Evolutionary conservation across 306 rosid genomes (phyloP), one percentile per base, ranked within the genome.

Genomic region (Lathyrus oleraceus): DNA sequence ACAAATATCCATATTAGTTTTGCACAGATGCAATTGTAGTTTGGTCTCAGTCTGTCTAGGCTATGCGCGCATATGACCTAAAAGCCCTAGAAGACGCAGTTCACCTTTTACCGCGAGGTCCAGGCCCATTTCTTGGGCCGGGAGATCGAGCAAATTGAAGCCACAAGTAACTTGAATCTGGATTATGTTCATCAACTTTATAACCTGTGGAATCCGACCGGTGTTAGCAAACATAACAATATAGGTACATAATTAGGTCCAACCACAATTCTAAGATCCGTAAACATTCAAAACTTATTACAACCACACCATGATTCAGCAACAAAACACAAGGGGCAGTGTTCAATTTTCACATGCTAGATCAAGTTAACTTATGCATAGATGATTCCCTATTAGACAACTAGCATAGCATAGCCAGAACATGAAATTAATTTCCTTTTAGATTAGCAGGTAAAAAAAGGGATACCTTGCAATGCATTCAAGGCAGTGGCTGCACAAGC

Each of bases 131-230:
- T 75, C 96, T 85, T 2, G 93, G 91, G 63, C 97, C 96, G 2
- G 96, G 94, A 78, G 65, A 85, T 67, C 97, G 84, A 13, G 97
- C 87, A 83, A 91, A 88, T 77, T 88, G 97, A 63, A 91, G 88
- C 81, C 89, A 77, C 85, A 91, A 74, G 75, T 82, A 81, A 70
- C 51, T 91, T 12, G 91, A 91, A 21, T 88, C 94, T 0, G 89
- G 87, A 70, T 65, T 77, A 12, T 72, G 84, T 83, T 91, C 95
- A 67, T 91, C 97, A 70, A 88, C 86, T 76, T 76, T 76, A 67
- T 88, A 88, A 57, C 93, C 96, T 91, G 96, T 8, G 23, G 30
- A 76, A 61, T 63, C 53, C 67, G 73, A 78, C 38, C 27, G 70
- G 23, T 11, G 80, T 91, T 70, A 85, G 77, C 70, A 84, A 12